A percentile compares a stretch with the other conserved stretches of the same genome.
These are phyloP conservation scores for Brassica carinata DNA, from an alignment of 345 rosid genomes.

Conservation along the genomic window DNA sequence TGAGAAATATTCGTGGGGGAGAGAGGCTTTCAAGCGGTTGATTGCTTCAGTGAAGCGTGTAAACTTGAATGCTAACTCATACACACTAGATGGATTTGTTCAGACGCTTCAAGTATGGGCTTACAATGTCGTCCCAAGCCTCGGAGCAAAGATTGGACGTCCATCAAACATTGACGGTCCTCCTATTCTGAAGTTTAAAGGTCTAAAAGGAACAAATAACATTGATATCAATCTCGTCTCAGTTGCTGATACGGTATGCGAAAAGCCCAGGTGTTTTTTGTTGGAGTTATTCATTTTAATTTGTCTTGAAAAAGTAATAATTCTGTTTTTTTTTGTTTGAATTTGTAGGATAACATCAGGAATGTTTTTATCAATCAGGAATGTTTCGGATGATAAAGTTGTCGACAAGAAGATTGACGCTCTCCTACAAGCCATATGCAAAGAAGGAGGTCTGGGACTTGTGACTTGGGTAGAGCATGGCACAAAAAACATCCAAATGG, in stretches of 20 bases:
- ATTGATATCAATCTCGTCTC: background rate
- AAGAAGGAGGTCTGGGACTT: background rate
- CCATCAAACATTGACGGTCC: background rate
- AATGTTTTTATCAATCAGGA: background rate
- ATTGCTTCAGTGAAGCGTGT: background rate
- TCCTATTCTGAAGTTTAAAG: background rate
- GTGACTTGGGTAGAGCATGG: background rate
- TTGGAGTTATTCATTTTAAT: background rate
- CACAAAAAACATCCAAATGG: background rate
- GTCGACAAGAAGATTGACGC: background rate
- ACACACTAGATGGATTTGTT: background rate
- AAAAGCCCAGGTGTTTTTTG: background rate
- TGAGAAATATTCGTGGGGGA: background rate
- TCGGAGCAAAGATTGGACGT: background rate
- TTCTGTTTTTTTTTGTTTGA: background rate
- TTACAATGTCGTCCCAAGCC: conserved; percentile 2
- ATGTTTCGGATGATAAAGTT: background rate
- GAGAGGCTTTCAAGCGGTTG: background rate
- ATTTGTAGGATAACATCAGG: background rate
- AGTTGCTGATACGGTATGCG: background rate
- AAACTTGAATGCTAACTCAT: background rate
- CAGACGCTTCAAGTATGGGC: background rate
- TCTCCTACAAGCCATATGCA: background rate
- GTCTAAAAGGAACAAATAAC: background rate
- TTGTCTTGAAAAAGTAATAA: background rate